Evolutionary conservation across 495 filamentous ascomycete genomes (phyloP).

Genomic region (Penicillium ochrochloron): DNA sequence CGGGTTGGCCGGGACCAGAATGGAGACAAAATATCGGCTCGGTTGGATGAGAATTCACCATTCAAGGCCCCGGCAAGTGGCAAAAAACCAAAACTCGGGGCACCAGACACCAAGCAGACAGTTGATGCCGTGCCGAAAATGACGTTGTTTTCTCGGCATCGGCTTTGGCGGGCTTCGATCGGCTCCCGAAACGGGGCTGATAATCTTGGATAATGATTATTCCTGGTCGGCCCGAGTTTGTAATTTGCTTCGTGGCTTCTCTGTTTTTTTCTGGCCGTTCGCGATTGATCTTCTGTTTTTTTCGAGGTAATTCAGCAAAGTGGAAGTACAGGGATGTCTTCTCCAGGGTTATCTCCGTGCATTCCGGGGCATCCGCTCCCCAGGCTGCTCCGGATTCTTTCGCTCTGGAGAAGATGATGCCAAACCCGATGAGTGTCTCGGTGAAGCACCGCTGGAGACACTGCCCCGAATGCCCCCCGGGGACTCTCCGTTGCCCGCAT

Average conservation of each 20-base stretch:
- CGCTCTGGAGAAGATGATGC: constrained; percentile 5
- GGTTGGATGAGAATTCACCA: not conserved
- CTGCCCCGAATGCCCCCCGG: constrained; percentile 16
- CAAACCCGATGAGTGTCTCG: constrained; percentile 30
- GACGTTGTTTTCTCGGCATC: constrained; percentile 26
- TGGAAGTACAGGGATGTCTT: not conserved
- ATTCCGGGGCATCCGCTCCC: constrained; percentile 27
- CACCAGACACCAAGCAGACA: not conserved
- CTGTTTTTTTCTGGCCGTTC: not conserved
- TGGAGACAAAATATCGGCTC: constrained; percentile 1
- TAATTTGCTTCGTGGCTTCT: not conserved
- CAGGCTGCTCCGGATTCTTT: constrained; percentile 24
- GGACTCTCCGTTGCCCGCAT: constrained; percentile 6
- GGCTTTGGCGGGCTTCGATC: not conserved
- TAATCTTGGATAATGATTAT: not conserved
- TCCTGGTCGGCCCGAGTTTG: not conserved
- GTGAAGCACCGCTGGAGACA: constrained; percentile 20
- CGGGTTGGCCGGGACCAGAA: constrained; percentile 19
- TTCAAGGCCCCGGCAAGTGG: constrained; percentile 17
- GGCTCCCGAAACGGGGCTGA: not conserved
- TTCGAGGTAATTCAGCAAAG: constrained; percentile 13
- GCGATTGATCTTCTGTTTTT: not conserved
- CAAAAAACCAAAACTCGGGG: constrained; percentile 2
- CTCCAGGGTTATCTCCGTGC: not conserved
- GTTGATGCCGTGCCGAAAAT: constrained; percentile 3